Evolutionary conservation across 2,329 filamentous ascomycete genomes (phyloP).

Genomic region (Monosporascus sp.): DNA sequence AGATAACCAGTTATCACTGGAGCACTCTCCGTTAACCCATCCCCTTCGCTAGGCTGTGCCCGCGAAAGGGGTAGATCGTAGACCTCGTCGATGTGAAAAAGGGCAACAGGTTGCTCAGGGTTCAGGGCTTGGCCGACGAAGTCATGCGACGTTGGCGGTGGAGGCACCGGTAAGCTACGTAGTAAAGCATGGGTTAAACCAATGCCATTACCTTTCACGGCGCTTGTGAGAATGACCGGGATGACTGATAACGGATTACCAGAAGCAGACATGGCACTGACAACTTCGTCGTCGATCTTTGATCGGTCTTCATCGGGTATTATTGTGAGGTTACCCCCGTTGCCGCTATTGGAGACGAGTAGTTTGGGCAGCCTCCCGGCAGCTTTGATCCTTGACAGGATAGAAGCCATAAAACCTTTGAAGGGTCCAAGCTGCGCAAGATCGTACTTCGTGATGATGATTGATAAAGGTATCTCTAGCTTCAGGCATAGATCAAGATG

Average conservation of each 20-base stretch:
- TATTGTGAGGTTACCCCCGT: conserved; percentile 46
- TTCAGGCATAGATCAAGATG: conserved; percentile 84
- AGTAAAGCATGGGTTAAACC: conserved; percentile 78
- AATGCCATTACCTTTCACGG: conserved; percentile 79
- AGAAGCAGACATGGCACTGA: conserved; percentile 44
- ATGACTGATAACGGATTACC: conserved; percentile 50
- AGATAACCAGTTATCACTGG: conserved; percentile 78
- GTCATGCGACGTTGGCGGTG: conserved; percentile 47
- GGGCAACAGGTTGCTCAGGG: conserved; percentile 53
- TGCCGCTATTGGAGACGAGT: conserved; percentile 52
- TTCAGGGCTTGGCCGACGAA: conserved; percentile 51
- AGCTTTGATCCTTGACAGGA: conserved; percentile 74
- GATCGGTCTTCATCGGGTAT: conserved; percentile 52
- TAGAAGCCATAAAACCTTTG: conserved; percentile 63
- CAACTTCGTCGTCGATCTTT: conserved; percentile 50
- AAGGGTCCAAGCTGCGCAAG: conserved; percentile 70
- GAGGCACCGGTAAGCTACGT: conserved; percentile 66
- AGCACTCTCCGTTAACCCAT: conserved; percentile 25
- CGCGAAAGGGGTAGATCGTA: conserved; percentile 70
- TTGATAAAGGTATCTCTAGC: conserved; percentile 68
- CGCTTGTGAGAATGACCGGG: conserved; percentile 83
- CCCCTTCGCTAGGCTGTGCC: conserved; percentile 33
- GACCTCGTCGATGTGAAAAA: conserved; percentile 90
- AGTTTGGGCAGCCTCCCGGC: conserved; percentile 71
- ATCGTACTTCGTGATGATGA: conserved; percentile 90